A percentile compares a stretch with the other conserved stretches of the same genome.
These are phyloP conservation scores for Penicillium paxilli DNA, from an alignment of 495 filamentous ascomycete genomes.

Conservation along the genomic window DNA sequence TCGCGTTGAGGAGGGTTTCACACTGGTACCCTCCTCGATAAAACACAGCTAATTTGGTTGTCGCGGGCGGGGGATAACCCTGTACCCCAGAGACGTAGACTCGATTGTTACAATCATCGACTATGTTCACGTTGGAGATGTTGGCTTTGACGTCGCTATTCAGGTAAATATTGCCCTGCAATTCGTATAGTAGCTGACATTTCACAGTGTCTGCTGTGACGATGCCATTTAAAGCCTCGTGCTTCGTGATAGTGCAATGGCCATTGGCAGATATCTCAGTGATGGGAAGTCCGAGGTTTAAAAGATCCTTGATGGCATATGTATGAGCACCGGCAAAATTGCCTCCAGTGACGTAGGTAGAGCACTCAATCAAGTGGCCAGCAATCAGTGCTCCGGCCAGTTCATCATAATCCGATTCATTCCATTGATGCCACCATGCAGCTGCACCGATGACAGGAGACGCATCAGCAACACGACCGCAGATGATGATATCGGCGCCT, in stretches of 20 bases:
- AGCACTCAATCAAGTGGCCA: constrained; percentile 55
- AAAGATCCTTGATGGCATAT: constrained; percentile 25
- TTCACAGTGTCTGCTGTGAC: constrained; percentile 41
- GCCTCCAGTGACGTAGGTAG: constrained; percentile 49
- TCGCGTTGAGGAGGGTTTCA: too few species aligned
- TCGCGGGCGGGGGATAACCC: too few species aligned
- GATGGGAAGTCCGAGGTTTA: constrained; percentile 41
- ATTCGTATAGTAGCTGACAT: constrained; percentile 56
- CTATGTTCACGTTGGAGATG: too few species aligned
- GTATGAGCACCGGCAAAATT: constrained; percentile 54
- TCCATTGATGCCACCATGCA: constrained; percentile 47
- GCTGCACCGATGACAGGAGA: constrained; percentile 48
- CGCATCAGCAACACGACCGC: constrained; percentile 52
- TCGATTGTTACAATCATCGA: too few species aligned
- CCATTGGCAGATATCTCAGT: constrained; percentile 29
- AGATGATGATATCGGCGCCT: constrained; percentile 55
- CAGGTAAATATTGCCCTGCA: constrained; percentile 53
- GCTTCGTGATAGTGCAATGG: constrained; percentile 29
- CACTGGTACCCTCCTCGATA: too few species aligned
- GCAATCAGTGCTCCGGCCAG: constrained; percentile 47
- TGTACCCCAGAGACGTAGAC: too few species aligned
- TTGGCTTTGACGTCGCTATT: constrained; percentile 57
- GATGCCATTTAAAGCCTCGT: constrained; percentile 18
- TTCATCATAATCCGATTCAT: constrained; percentile 34
- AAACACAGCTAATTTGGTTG: too few species aligned